phyloP scores from a whole-genome alignment of 75 land plant species.

The Pinus taeda region DNA sequence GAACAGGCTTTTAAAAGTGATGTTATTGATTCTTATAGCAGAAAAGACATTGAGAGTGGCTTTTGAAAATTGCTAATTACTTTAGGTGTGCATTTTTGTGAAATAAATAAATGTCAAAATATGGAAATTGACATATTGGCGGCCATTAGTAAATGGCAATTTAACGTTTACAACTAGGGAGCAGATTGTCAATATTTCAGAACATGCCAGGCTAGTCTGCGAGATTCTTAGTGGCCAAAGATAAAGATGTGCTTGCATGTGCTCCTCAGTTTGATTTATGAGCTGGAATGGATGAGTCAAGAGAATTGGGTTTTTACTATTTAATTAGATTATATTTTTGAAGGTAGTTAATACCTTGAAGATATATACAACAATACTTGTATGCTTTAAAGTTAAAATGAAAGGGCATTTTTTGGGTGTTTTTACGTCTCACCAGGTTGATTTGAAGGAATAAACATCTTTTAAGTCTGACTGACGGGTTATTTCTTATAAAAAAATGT shows the following conservation, averaged over 20 bases:
- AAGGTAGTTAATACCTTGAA: too few relatives aligned
- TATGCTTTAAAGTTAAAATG: too few relatives aligned
- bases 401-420: too few relatives aligned
- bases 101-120: conserved; percentile 1
- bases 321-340: too few relatives aligned
- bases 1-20: not conserved
- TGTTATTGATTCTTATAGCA: not conserved
- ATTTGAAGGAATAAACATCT: too few relatives aligned
- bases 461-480: too few relatives aligned
- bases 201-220: not conserved
- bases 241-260: not conserved
- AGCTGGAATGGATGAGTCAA: not conserved
- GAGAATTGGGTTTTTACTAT: not conserved
- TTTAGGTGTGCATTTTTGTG: not conserved
- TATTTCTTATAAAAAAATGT: too few relatives aligned
- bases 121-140: not conserved
- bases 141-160: not conserved
- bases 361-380: too few relatives aligned
- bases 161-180: not conserved
- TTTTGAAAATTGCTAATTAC: not conserved
- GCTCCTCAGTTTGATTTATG: not conserved
- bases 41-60: not conserved
- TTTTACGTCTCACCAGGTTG: too few relatives aligned
- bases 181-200: not conserved
- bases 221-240: not conserved